Percentiles rank a stretch among this genome's conserved stretches.
These are phyloP conservation scores for Colletotrichum chrysophilum DNA, from an alignment of 2,329 filamentous ascomycete genomes.

Conservation along the genomic window DNA sequence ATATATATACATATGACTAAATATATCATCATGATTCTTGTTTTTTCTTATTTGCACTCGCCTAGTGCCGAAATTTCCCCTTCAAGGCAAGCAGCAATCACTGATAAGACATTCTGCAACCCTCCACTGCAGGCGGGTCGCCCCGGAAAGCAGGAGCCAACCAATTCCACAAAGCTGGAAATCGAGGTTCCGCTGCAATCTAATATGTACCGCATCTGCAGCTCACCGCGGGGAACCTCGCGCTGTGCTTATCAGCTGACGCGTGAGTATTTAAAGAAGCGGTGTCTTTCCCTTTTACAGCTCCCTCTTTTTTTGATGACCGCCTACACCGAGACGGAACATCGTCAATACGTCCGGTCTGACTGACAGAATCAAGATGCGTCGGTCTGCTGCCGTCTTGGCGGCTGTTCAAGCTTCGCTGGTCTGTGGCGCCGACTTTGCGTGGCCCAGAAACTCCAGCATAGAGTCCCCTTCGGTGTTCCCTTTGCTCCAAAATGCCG, in stretches of 20 bases:
- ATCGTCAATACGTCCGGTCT: background rate
- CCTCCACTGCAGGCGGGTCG: background rate
- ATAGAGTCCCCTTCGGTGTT: slow-evolving; percentile 29
- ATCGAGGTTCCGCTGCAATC: background rate
- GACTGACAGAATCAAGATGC: background rate
- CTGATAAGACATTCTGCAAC: background rate
- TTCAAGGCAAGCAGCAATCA: background rate
- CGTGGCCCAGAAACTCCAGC: background rate
- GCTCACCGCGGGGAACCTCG: background rate
- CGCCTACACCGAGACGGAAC: background rate
- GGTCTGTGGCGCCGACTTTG: background rate
- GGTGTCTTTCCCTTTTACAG: background rate
- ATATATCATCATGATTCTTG: background rate
- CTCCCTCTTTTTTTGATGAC: background rate
- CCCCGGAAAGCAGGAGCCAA: background rate
- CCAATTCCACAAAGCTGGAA: background rate
- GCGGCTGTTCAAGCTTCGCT: background rate
- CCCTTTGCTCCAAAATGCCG: slow-evolving; percentile 40
- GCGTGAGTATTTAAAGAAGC: background rate
- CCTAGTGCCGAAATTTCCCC: background rate
- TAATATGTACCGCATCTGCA: background rate
- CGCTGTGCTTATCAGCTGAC: background rate
- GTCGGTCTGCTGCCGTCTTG: background rate
- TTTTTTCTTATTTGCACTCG: background rate
- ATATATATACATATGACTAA: background rate